phyloP scores from a whole-genome alignment of 176 grass and related monocot species.

The Juncus inflexus region DNA sequence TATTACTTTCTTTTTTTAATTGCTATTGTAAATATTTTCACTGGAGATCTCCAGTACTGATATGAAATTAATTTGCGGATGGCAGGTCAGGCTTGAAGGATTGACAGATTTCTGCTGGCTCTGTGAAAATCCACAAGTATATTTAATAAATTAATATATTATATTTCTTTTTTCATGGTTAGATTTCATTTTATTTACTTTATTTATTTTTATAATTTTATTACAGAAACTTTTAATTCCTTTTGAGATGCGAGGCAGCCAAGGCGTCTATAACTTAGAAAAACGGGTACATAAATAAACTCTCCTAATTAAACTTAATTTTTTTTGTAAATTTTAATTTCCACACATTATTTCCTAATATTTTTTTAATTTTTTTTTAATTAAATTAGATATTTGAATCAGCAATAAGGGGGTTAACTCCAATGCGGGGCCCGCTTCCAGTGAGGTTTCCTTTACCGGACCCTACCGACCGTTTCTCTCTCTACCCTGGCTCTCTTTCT shows the following conservation, averaged over 20 bases:
- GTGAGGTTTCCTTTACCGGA: slow-evolving; percentile 81
- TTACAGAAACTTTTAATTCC: slow-evolving; percentile 69
- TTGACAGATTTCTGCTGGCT: slow-evolving; percentile 88
- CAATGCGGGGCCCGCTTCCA: slow-evolving; percentile 56
- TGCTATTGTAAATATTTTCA: background rate
- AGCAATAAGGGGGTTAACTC: slow-evolving; percentile 58
- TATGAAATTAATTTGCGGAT: slow-evolving; percentile 6
- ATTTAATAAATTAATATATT: background rate
- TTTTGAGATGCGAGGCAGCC: slow-evolving; percentile 84
- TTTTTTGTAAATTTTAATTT: background rate
- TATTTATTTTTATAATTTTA: background rate
- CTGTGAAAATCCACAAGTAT: slow-evolving; percentile 76
- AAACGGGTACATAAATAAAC: slow-evolving; percentile 31
- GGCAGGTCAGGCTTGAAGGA: slow-evolving; percentile 80
- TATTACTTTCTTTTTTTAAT: background rate
- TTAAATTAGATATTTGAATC: slow-evolving; percentile 54
- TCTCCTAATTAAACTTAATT: background rate
- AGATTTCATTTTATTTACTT: background rate
- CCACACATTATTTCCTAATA: background rate
- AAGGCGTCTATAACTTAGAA: slow-evolving; percentile 81
- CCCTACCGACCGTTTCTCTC: slow-evolving; percentile 40
- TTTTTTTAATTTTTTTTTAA: background rate
- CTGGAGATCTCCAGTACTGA: slow-evolving; percentile 4
- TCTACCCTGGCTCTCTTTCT: slow-evolving; percentile 50
- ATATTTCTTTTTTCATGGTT: background rate